Base-by-base conservation (phyloP, 306 rosid genomes). In the Acacia melanoxylon region DNA sequence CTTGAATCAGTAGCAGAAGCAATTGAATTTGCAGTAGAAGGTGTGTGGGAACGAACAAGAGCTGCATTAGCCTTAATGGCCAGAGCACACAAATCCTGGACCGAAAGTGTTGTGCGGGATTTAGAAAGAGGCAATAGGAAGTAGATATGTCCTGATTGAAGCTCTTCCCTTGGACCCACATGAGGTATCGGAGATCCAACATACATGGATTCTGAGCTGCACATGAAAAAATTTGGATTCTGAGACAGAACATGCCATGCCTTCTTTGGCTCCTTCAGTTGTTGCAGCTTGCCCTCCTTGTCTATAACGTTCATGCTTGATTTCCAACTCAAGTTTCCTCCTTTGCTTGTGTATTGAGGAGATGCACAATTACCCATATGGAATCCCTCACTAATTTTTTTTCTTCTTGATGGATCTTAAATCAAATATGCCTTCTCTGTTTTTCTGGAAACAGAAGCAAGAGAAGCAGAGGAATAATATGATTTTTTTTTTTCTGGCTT, bases 321-420 rank as follows among this genome's bases (percentile, higher is more conserved):
- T 35, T 82, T 68, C 87, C 83, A 80, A 11, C 51, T 68, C 1
- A 84, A 70, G 59, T 41, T 61, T 49, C 81, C 84, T 40, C 63
- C 74, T 79, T 85, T 68, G 48, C 41, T 77, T 67, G 82, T 10
- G 61, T 67, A 37, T 29, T 81, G 81, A 69, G 85, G 78, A 56
- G 97, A 91, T 69, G 89, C 83, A 76, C 97, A 86, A 25, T 14
- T 75, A 11, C 97, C 97, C 97, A 93, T 91, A 14, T 58, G 31
- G 51, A 13, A 69, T 69, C 33, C 2, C 75, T 70, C 31, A 11
- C 70, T 15, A 33, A 31, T 5, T 14, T 6, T 31, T 31, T 33
- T 17, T 29, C 13, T 31, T 33, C 44, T 65, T 5, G 44, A 33
- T 35, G 11, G 11, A 15, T 31, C 70, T 33, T n/a, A 66, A 8